Evolutionary conservation across 2,329 filamentous ascomycete species (phyloP).

Genomic region (Arthrobotrys megalospora): DNA sequence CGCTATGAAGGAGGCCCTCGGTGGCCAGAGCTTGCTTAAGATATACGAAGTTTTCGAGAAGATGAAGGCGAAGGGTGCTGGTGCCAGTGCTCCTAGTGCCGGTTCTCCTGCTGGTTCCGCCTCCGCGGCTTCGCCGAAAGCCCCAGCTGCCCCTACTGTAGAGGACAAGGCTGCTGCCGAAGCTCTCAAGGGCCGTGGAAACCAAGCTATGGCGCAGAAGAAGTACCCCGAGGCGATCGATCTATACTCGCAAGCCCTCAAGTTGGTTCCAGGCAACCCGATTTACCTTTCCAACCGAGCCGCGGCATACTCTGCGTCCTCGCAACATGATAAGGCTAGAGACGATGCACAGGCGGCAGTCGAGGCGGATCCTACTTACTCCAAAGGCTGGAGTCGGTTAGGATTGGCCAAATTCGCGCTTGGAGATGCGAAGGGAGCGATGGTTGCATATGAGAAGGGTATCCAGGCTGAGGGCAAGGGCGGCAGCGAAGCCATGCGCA

Average conservation of each 20-base stretch:
- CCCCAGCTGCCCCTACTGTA: constrained; percentile 65
- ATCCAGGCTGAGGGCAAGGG: constrained; percentile 95
- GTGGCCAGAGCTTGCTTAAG: constrained; percentile 86
- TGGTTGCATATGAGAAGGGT: constrained; percentile 93
- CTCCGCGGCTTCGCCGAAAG: constrained; percentile 65
- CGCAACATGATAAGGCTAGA: constrained; percentile 86
- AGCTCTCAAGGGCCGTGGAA: constrained; percentile 88
- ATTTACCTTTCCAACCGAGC: constrained; percentile 99
- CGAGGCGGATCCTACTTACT: constrained; percentile 89
- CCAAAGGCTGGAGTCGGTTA: constrained; percentile 95
- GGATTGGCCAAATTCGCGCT: constrained; percentile 92
- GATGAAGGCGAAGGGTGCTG: constrained; percentile 78
- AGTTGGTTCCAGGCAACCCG: constrained; percentile 85
- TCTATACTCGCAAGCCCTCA: constrained; percentile 88
- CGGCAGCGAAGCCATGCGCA: constrained; percentile 97
- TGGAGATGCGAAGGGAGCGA: constrained; percentile 88
- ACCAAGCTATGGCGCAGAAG: constrained; percentile 94
- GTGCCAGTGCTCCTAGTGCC: constrained; percentile 67
- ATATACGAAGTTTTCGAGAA: constrained; percentile 98
- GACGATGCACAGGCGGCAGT: constrained; percentile 93
- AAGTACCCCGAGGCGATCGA: constrained; percentile 88
- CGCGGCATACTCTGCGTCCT: constrained; percentile 87
- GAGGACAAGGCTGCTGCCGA: constrained; percentile 85
- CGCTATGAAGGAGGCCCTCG: constrained; percentile 82
- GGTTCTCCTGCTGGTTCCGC: constrained; percentile 68